phyloP scores from a whole-genome alignment of 2,329 filamentous ascomycete species.

The Colletotrichum spaethianum region DNA sequence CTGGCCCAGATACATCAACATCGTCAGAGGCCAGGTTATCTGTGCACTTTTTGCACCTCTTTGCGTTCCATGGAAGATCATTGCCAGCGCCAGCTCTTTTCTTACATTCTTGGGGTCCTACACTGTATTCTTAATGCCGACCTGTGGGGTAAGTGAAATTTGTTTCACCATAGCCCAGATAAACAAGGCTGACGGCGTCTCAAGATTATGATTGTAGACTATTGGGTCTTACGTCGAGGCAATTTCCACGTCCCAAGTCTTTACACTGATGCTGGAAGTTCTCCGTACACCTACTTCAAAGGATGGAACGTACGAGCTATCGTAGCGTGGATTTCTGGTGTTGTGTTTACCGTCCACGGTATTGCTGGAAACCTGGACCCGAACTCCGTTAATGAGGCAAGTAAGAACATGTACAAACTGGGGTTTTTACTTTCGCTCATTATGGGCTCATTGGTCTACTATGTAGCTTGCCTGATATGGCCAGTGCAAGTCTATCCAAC shows the following conservation, averaged over 20 bases:
- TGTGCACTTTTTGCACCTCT: constrained; percentile 50
- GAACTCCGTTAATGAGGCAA: constrained; percentile 43
- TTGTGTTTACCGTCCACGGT: constrained; percentile 45
- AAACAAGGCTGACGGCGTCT: constrained; percentile 22
- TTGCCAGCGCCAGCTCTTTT: constrained; percentile 43
- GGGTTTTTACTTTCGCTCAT: constrained; percentile 47
- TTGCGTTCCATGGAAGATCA: constrained; percentile 51
- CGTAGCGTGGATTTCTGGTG: constrained; percentile 43
- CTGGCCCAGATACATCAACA: constrained; percentile 49
- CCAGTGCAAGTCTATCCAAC: constrained; percentile 43
- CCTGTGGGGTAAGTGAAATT: constrained; percentile 44
- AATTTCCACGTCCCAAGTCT: constrained; percentile 52
- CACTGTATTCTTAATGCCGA: constrained; percentile 51
- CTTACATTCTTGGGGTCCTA: constrained; percentile 46
- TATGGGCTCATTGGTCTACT: constrained; percentile 46
- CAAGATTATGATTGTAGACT: constrained; percentile 53
- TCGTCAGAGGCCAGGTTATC: constrained; percentile 49
- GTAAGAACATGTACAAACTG: constrained; percentile 47
- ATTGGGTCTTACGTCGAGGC: constrained; percentile 49
- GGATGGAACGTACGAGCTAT: constrained; percentile 48
- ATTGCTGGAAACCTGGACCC: constrained; percentile 46
- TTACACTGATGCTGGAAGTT: constrained; percentile 44
- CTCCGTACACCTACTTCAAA: constrained; percentile 49
- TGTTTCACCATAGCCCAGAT: neutral
- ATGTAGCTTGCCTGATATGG: constrained; percentile 41